Conservation (phyloP, 208 protist species). For the Trypanosoma platydactyli region DNA sequence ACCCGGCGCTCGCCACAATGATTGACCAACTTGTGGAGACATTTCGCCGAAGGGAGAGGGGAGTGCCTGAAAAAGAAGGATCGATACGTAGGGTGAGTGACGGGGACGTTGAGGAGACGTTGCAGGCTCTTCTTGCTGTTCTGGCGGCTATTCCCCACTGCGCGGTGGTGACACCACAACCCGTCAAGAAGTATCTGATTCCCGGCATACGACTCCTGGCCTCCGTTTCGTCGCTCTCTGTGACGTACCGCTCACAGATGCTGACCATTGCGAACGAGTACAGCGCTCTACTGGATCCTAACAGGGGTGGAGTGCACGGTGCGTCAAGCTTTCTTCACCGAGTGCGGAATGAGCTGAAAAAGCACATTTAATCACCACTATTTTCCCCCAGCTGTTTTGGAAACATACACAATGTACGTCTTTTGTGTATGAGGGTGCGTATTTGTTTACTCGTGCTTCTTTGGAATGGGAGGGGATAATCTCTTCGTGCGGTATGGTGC, state of each 20-base stretch:
- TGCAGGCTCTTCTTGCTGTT: conserved; percentile 43
- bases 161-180: conserved; percentile 65
- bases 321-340: conserved; percentile 42
- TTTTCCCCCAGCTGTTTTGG: neutral
- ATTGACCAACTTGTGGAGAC: conserved; percentile 49
- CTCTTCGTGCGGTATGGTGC: too few species aligned
- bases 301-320: conserved; percentile 20
- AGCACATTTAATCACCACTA: conserved; percentile 25
- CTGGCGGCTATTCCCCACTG: conserved; percentile 51
- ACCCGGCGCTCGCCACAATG: conserved; percentile 51
- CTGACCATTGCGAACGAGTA: conserved; percentile 45
- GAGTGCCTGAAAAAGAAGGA: too few species aligned
- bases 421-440: neutral
- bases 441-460: too few species aligned
- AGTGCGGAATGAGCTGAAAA: conserved; percentile 62
- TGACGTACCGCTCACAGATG: conserved; percentile 42
- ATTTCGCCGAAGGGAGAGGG: neutral
- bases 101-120: conserved; percentile 42
- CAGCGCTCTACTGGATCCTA: conserved; percentile 42
- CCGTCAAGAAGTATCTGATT: conserved; percentile 52
- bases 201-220: conserved; percentile 46
- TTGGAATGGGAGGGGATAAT: too few species aligned
- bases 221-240: conserved; percentile 22
- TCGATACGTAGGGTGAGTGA: too few species aligned
- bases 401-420: neutral